Evolutionary conservation across 768 basidiomycete genomes (phyloP).

Genomic region (Russula virescens): DNA sequence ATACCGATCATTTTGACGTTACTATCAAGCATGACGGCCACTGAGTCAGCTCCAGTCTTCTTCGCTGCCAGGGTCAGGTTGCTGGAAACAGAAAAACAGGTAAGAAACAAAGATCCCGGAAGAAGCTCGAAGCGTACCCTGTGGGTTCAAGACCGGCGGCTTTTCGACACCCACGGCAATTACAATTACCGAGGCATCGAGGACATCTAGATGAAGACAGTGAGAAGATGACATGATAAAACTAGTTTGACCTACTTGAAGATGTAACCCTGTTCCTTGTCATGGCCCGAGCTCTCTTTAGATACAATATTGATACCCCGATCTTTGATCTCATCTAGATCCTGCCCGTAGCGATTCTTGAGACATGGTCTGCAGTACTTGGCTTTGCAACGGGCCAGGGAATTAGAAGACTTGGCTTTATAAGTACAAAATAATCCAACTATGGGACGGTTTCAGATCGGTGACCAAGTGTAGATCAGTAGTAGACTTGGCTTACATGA

Average conservation of each 20-base stretch:
- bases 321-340: conserved; percentile 38
- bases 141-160: conserved; percentile 52
- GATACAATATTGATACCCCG: conserved; percentile 12
- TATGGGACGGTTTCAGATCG: conserved; percentile 22
- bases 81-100: conserved; percentile 25
- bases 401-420: conserved; percentile 25
- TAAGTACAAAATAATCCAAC: conserved; percentile 38
- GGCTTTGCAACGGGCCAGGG: conserved; percentile 43
- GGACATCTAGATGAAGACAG: conserved; percentile 48
- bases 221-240: conserved; percentile 20
- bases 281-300: conserved; percentile 29
- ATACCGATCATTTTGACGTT: conserved; percentile 32
- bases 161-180: conserved; percentile 61
- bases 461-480: not conserved
- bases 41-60: conserved; percentile 36
- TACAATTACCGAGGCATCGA: conserved; percentile 59
- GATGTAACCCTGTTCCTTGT: conserved; percentile 34
- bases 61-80: conserved; percentile 37
- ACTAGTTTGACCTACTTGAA: conserved; percentile 43
- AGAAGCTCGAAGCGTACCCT: conserved; percentile 41
- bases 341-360: conserved; percentile 59
- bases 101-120: not conserved
- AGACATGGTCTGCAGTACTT: conserved; percentile 65
- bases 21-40: conserved; percentile 34
- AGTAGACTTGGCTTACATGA: conserved; percentile 35